Evolutionary conservation across 495 filamentous ascomycete genomes (phyloP).

Genomic region (Terfezia claveryi): DNA sequence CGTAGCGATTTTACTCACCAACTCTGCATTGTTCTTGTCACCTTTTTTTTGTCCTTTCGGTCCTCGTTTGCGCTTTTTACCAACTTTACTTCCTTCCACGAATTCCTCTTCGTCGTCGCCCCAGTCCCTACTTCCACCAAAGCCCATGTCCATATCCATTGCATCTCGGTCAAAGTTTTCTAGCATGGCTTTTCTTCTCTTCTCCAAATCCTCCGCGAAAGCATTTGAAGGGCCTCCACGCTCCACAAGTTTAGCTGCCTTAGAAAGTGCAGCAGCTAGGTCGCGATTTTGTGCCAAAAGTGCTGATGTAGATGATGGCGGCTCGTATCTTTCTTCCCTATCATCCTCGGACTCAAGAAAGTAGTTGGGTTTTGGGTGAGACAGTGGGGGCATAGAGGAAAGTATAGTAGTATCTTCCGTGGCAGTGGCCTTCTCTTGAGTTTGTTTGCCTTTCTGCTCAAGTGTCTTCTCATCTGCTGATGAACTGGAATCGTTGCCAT

Average conservation of each 20-base stretch:
- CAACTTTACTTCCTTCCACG: conserved; percentile 4
- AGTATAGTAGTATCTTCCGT: not conserved
- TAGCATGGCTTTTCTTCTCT: conserved; percentile 51
- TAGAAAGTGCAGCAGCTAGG: conserved; percentile 64
- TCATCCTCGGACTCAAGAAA: conserved; percentile 10
- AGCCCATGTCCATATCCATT: conserved; percentile 84
- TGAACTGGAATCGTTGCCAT: conserved; percentile 26
- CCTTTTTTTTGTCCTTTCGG: conserved; percentile 28
- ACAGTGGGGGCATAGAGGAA: conserved; percentile 22
- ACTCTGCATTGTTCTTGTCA: conserved; percentile 35
- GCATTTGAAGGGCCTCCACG: conserved; percentile 8
- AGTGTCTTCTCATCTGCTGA: conserved; percentile 23
- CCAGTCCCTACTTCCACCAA: conserved; percentile 49
- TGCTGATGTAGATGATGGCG: conserved; percentile 30
- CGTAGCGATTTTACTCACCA: conserved; percentile 30
- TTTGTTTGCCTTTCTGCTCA: conserved; percentile 9
- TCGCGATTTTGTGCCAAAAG: conserved; percentile 46
- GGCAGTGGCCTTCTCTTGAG: not conserved
- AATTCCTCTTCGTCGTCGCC: conserved; percentile 15
- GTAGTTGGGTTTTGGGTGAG: conserved; percentile 19
- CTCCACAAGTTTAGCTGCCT: conserved; percentile 51
- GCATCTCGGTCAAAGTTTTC: conserved; percentile 60
- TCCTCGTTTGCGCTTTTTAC: conserved; percentile 11
- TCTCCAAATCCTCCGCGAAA: conserved; percentile 25
- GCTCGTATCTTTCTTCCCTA: conserved; percentile 7